Conservation (phyloP, 768 basidiomycete species). For the Neoboletus subvelutipes region DNA sequence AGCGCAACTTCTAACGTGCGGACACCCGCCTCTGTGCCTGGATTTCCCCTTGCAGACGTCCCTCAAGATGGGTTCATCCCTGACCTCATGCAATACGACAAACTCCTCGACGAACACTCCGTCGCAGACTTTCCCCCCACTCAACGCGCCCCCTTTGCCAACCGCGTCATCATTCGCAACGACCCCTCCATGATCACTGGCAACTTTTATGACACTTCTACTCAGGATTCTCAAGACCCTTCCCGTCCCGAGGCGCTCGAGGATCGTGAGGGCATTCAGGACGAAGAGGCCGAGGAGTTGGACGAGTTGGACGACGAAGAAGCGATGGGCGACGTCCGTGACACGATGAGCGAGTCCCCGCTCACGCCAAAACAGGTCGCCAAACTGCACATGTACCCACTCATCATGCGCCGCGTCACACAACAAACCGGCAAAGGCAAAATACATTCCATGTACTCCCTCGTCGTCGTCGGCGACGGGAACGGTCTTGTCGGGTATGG, state of each 20-base stretch:
- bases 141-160: constrained; percentile 51
- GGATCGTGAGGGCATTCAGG: constrained; percentile 7
- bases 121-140: constrained; percentile 53
- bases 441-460: constrained; percentile 57
- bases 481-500: constrained; percentile 82
- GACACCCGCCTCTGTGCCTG: constrained; percentile 7
- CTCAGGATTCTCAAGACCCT: constrained; percentile 6
- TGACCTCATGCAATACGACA: constrained; percentile 61
- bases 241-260: background rate
- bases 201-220: constrained; percentile 25
- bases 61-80: constrained; percentile 42
- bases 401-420: constrained; percentile 58
- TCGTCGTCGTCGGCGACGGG: constrained; percentile 80
- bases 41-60: constrained; percentile 19
- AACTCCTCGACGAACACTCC: constrained; percentile 61
- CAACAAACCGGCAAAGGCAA: constrained; percentile 97
- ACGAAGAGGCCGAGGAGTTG: constrained; percentile 16
- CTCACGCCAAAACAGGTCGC: constrained; percentile 24
- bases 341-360: constrained; percentile 18
- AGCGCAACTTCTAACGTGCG: background rate
- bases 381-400: constrained; percentile 40
- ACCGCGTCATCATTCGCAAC: constrained; percentile 67
- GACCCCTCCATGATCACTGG: constrained; percentile 64
- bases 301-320: constrained; percentile 25
- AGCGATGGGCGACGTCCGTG: constrained; percentile 11